A percentile compares a stretch with the other conserved stretches of the same genome.
phyloP scores from a whole-genome alignment of 148 eudicot species.

The Pharnaceum exiguum region DNA sequence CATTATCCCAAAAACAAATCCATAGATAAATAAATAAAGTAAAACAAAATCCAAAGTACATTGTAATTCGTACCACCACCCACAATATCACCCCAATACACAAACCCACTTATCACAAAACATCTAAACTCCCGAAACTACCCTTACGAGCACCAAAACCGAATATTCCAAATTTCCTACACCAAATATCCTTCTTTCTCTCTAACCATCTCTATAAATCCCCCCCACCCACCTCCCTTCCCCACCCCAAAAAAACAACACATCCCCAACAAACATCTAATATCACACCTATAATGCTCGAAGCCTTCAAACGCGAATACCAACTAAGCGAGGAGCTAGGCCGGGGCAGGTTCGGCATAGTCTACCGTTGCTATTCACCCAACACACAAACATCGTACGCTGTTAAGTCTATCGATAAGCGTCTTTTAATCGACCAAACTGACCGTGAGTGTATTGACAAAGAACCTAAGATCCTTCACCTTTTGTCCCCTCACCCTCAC shows the following conservation, averaged over 20 bases:
- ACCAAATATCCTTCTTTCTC: no score
- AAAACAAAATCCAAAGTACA: no score
- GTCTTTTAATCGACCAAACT: constrained; percentile 36
- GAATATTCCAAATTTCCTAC: no score
- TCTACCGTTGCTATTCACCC: constrained; percentile 60
- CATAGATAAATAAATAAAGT: no score
- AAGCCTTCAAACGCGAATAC: constrained; percentile 49
- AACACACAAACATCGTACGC: constrained; percentile 35
- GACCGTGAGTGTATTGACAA: constrained; percentile 47
- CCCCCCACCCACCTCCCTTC: neutral
- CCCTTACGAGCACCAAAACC: no score
- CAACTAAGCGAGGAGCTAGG: constrained; percentile 75
- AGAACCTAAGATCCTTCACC: constrained; percentile 40
- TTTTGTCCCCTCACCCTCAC: constrained; percentile 37
- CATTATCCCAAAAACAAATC: no score
- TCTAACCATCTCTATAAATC: no score
- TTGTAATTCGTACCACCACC: no score
- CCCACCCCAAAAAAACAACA: neutral
- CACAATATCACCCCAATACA: no score
- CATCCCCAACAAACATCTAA: neutral
- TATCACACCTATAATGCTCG: constrained; percentile 32
- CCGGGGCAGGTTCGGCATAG: constrained; percentile 74
- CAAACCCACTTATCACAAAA: no score
- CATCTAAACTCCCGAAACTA: no score
- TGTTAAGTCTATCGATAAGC: constrained; percentile 66